Evolutionary conservation across 2,329 filamentous ascomycete genomes (phyloP).

Genomic region (Ophiosphaerella korrae): DNA sequence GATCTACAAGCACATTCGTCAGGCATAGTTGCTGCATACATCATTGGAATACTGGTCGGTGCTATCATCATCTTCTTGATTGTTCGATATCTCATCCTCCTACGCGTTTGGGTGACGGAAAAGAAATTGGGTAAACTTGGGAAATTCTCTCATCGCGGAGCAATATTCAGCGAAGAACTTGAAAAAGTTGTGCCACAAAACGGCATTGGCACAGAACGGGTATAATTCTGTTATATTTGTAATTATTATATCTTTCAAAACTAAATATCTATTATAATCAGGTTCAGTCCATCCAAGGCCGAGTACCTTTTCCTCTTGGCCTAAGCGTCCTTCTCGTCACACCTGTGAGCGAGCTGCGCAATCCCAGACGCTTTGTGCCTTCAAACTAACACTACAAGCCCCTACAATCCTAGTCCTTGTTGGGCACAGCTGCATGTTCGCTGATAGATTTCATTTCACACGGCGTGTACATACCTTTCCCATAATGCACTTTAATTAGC

Average conservation of each 20-base stretch:
- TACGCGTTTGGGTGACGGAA: constrained; percentile 52
- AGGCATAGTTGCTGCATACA: constrained; percentile 67
- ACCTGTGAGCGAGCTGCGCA: constrained; percentile 3
- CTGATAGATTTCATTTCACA: constrained; percentile 14
- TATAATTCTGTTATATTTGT: background rate
- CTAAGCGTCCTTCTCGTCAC: constrained; percentile 5
- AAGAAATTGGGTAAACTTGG: constrained; percentile 49
- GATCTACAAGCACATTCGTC: constrained; percentile 58
- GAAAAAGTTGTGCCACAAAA: constrained; percentile 28
- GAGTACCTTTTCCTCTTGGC: too few species aligned
- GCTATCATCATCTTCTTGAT: constrained; percentile 49
- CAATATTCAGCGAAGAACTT: constrained; percentile 15
- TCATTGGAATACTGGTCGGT: constrained; percentile 55
- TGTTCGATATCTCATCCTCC: constrained; percentile 47
- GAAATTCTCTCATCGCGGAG: constrained; percentile 32
- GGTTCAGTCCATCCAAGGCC: background rate
- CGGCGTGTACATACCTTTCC: constrained; percentile 3
- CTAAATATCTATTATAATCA: constrained; percentile 10
- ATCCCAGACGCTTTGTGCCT: constrained; percentile 6
- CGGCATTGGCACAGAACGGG: constrained; percentile 22
- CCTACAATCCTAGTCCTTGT: constrained; percentile 7
- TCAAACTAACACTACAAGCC: constrained; percentile 11
- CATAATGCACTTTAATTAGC: constrained; percentile 2
- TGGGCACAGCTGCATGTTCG: constrained; percentile 13
- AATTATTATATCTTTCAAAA: background rate